phyloP scores from a whole-genome alignment of 2,329 filamentous ascomycete species.

The Diaporthe citrichinensis region DNA sequence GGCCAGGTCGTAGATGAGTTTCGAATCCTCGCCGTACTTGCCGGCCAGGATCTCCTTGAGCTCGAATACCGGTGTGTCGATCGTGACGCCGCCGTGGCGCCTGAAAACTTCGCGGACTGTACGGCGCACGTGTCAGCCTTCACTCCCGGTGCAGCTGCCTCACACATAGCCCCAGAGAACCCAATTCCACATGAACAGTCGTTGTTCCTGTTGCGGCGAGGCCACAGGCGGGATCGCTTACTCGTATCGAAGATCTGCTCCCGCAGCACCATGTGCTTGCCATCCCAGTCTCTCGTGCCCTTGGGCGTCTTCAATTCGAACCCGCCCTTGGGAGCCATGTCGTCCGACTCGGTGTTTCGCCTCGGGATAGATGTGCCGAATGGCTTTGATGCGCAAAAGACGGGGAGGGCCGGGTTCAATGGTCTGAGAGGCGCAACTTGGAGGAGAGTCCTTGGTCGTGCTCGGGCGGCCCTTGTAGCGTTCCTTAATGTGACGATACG shows the following conservation, averaged over 20 bases:
- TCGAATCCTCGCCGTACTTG: constrained; percentile 93
- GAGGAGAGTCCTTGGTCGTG: constrained; percentile 33
- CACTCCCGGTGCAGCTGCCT: background rate
- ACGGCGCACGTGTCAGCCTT: constrained; percentile 51
- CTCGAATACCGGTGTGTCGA: constrained; percentile 89
- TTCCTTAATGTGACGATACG: constrained; percentile 29
- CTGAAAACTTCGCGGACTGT: constrained; percentile 83
- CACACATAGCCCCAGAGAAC: background rate
- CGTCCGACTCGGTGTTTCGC: constrained; percentile 6
- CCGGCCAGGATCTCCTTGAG: constrained; percentile 87
- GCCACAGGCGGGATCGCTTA: constrained; percentile 1
- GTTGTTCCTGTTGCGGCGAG: constrained; percentile 14
- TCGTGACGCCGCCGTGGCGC: constrained; percentile 83
- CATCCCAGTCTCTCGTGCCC: constrained; percentile 48
- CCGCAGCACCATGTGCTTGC: constrained; percentile 46
- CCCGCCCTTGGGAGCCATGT: constrained; percentile 40
- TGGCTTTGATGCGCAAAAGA: background rate
- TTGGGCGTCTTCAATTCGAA: constrained; percentile 47
- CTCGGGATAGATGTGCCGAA: constrained; percentile 13
- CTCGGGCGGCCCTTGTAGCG: constrained; percentile 32
- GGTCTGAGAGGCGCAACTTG: constrained; percentile 4
- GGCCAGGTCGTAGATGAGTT: constrained; percentile 90
- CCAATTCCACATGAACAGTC: background rate
- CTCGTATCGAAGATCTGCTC: constrained; percentile 47
- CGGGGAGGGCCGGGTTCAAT: background rate